Evolutionary conservation across 257 asterid species (phyloP).

Genomic region (Ajuga chamaepitys): DNA sequence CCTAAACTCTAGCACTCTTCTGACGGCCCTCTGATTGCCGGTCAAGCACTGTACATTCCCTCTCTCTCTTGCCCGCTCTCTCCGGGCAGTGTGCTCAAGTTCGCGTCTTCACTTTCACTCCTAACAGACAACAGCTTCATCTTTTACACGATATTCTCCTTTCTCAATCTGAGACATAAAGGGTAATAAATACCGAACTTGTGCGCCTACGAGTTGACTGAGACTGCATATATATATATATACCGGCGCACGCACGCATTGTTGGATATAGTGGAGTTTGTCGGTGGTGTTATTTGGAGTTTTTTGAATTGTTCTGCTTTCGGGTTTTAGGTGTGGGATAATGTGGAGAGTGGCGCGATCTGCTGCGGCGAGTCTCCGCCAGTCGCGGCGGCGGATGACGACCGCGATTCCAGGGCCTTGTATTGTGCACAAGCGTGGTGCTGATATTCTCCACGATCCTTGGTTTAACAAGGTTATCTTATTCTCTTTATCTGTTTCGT

Average conservation of each 20-base stretch:
- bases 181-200: conserved; percentile 12
- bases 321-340: conserved; percentile 19
- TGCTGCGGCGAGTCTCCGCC: conserved; percentile 64
- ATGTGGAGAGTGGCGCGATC: conserved; percentile 90
- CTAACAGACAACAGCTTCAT: conserved; percentile 9
- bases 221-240: background rate
- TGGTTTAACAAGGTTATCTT: conserved; percentile 85
- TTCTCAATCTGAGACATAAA: conserved; percentile 2
- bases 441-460: conserved; percentile 98
- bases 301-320: conserved; percentile 11
- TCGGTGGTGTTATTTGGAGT: background rate
- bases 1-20: background rate
- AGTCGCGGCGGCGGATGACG: conserved; percentile 52
- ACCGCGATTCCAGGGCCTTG: conserved; percentile 85
- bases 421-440: conserved; percentile 92
- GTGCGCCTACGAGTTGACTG: conserved; percentile 9
- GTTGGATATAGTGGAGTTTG: conserved; percentile 4
- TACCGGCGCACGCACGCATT: background rate
- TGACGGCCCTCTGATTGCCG: background rate
- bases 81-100: conserved; percentile 26
- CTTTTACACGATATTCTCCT: conserved; percentile 9
- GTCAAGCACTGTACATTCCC: background rate
- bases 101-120: conserved; percentile 21
- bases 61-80: conserved; percentile 28
- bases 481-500: background rate